Conservation (phyloP, 2,329 filamentous ascomycete genomes). For the Talaromyces islandicus region DNA sequence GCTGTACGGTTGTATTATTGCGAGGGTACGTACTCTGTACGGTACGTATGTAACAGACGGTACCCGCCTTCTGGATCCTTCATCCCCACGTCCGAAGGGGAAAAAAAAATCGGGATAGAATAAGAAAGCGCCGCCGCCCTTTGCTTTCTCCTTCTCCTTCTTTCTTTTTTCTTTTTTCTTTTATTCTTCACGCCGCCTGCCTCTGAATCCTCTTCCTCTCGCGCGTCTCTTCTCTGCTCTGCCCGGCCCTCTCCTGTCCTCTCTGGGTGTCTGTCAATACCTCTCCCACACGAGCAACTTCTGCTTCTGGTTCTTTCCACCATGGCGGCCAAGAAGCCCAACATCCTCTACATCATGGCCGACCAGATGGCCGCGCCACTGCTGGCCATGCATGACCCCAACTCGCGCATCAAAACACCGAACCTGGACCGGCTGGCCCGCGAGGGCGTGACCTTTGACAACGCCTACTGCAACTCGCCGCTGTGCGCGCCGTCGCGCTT, state of each 20-base stretch:
- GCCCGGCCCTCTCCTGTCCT: no score
- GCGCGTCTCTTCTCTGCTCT: not conserved
- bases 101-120: not conserved
- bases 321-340: constrained; percentile 52
- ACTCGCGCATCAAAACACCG: constrained; percentile 86
- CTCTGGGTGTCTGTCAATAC: not conserved
- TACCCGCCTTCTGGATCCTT: not conserved
- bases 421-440: constrained; percentile 79
- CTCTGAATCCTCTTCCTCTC: not conserved
- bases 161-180: not conserved
- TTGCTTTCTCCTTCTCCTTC: not conserved
- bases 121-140: not conserved
- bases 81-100: not conserved
- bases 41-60: not conserved
- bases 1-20: no score
- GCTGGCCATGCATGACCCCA: constrained; percentile 84
- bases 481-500: constrained; percentile 89
- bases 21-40: no score
- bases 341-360: constrained; percentile 92
- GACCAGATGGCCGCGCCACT: constrained; percentile 89
- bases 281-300: not conserved
- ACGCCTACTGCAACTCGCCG: constrained; percentile 88
- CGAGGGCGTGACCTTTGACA: constrained; percentile 82
- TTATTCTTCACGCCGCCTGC: not conserved
- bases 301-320: not conserved